Evolutionary conservation across 331 rosid genomes (phyloP).

Genomic region (Prunus yedoensis): DNA sequence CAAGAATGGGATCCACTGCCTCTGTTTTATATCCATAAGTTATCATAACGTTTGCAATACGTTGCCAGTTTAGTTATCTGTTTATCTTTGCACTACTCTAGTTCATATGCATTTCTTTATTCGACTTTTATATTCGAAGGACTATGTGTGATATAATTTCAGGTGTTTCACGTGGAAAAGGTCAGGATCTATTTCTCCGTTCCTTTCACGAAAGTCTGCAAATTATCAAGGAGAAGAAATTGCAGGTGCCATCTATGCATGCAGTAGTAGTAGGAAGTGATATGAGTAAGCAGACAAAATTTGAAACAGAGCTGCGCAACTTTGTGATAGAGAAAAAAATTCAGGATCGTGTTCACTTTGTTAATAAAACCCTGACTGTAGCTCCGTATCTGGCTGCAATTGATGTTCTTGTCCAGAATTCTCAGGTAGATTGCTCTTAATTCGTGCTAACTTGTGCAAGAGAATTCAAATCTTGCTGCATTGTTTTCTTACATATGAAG

Average conservation of each 20-base stretch:
- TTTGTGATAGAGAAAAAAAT: slow-evolving; percentile 67
- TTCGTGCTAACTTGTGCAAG: slow-evolving; percentile 1
- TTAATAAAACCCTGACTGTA: slow-evolving; percentile 85
- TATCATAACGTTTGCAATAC: not conserved
- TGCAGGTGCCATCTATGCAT: slow-evolving; percentile 76
- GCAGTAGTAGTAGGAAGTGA: slow-evolving; percentile 93
- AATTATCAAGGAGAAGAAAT: slow-evolving; percentile 63
- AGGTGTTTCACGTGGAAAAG: slow-evolving; percentile 97
- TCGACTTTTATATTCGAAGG: slow-evolving; percentile 12
- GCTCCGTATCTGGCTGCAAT: slow-evolving; percentile 87
- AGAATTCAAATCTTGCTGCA: not conserved
- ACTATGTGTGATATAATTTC: slow-evolving; percentile 24
- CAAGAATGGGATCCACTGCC: not conserved
- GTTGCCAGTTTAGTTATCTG: not conserved
- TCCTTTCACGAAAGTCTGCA: slow-evolving; percentile 71
- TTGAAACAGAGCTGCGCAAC: slow-evolving; percentile 68
- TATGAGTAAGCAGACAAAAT: slow-evolving; percentile 73
- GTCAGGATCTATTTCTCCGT: slow-evolving; percentile 88
- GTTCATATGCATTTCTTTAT: not conserved
- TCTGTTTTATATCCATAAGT: not conserved
- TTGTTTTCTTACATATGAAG: not conserved
- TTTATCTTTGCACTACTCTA: not conserved
- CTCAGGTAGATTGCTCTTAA: slow-evolving; percentile 63
- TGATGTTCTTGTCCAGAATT: slow-evolving; percentile 97
- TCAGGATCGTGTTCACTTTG: slow-evolving; percentile 81